Conservation (phyloP, 2,329 filamentous ascomycete genomes). For the Sarocladiaceae sp. region DNA sequence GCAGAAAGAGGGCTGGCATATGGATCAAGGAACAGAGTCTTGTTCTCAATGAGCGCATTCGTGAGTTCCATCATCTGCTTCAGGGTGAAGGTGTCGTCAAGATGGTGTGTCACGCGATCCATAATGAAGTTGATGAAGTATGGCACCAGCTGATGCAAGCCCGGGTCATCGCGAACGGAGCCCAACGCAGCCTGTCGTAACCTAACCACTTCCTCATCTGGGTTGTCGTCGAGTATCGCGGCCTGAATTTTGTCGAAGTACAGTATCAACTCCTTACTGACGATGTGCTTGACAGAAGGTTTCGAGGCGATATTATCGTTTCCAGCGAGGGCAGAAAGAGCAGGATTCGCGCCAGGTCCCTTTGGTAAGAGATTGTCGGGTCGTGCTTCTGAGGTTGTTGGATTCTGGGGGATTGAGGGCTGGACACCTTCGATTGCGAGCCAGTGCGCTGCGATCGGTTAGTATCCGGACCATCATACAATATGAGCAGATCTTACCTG, state of each 20-base stretch:
- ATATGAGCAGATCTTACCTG: constrained; percentile 48
- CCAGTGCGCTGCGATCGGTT: constrained; percentile 71
- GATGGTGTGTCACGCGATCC: constrained; percentile 90
- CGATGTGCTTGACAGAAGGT: constrained; percentile 89
- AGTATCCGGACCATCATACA: constrained; percentile 6
- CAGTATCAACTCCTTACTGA: constrained; percentile 92
- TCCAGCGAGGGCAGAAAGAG: constrained; percentile 75
- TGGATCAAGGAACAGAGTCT: constrained; percentile 66
- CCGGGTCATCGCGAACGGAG: constrained; percentile 82
- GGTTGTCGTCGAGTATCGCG: constrained; percentile 82
- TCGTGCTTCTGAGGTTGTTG: constrained; percentile 77
- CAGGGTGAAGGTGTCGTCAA: constrained; percentile 85
- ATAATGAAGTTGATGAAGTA: constrained; percentile 97
- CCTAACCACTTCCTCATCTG: constrained; percentile 67
- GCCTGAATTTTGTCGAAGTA: constrained; percentile 95
- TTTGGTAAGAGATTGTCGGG: constrained; percentile 85
- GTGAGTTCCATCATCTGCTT: constrained; percentile 91
- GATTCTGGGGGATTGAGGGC: constrained; percentile 94
- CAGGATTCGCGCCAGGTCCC: constrained; percentile 81
- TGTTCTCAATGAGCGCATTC: constrained; percentile 78
- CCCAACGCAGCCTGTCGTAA: constrained; percentile 81
- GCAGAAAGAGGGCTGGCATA: constrained; percentile 68
- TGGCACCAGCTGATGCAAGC: constrained; percentile 89
- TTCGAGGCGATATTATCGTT: constrained; percentile 73
- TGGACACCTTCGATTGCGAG: constrained; percentile 96